phyloP scores from a whole-genome alignment of 257 asterid genomes.

The Solanum phureja region DNA sequence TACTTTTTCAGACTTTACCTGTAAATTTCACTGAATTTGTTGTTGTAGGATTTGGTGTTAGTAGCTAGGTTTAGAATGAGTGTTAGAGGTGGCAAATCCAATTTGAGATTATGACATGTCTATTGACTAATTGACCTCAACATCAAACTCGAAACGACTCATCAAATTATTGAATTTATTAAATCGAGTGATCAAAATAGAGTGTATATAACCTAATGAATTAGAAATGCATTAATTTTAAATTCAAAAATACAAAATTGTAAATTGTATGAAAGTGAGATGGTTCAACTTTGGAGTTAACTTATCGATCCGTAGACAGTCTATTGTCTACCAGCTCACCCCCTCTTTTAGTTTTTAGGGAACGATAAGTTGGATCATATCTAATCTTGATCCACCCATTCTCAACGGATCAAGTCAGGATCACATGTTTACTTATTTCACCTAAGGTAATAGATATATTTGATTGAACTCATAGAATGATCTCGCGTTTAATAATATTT shows the following conservation, averaged over 20 bases:
- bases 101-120: neutral
- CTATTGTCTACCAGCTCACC: neutral
- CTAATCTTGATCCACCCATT: neutral
- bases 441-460: neutral
- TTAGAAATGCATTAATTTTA: neutral
- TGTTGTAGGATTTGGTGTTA: neutral
- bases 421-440: neutral
- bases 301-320: neutral
- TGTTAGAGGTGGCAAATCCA: neutral
- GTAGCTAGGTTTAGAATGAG: neutral
- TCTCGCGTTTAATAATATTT: neutral
- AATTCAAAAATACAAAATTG: neutral
- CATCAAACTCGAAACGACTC: neutral
- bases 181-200: neutral
- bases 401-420: neutral
- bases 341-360: neutral
- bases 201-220: neutral
- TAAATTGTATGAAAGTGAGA: neutral
- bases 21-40: neutral
- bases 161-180: neutral
- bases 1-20: accelerated
- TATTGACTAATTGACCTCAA: neutral
- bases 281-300: neutral
- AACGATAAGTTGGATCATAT: neutral
- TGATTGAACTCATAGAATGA: neutral